phyloP scores from a whole-genome alignment of 306 rosid species.

The Acacia acuminata region DNA sequence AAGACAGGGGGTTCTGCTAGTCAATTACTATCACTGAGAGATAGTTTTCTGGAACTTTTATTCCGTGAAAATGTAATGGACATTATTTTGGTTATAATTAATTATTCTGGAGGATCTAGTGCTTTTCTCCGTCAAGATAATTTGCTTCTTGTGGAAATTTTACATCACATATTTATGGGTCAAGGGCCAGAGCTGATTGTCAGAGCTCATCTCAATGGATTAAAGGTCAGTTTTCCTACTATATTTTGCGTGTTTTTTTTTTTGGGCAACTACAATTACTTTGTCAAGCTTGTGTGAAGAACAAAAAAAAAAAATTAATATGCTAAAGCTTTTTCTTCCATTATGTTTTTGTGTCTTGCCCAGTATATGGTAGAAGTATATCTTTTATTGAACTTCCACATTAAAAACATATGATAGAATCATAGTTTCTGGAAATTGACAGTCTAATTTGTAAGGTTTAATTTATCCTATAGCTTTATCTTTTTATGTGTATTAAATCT shows the following conservation, averaged over 20 bases:
- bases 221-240: conserved; percentile 53
- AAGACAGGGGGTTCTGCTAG: conserved; percentile 67
- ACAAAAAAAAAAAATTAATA: neutral
- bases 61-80: conserved; percentile 92
- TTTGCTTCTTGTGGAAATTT: conserved; percentile 86
- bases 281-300: conserved; percentile 18
- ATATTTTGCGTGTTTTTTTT: conserved; percentile 12
- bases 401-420: neutral
- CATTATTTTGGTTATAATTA: conserved; percentile 70
- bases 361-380: neutral
- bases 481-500: conserved; percentile 3
- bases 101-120: conserved; percentile 63
- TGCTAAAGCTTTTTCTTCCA: neutral
- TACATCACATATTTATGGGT: conserved; percentile 69
- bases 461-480: neutral
- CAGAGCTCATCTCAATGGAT: conserved; percentile 43
- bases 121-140: conserved; percentile 82
- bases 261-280: neutral
- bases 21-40: conserved; percentile 72
- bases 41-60: conserved; percentile 75
- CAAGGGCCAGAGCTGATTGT: conserved; percentile 89
- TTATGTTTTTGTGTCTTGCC: neutral
- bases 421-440: neutral
- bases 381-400: neutral
- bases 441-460: conserved; percentile 6